Percentiles rank a stretch among this genome's conserved stretches.
Conservation (phyloP, 129 eudicot species). For the carrot (Daucus carota) region DNA sequence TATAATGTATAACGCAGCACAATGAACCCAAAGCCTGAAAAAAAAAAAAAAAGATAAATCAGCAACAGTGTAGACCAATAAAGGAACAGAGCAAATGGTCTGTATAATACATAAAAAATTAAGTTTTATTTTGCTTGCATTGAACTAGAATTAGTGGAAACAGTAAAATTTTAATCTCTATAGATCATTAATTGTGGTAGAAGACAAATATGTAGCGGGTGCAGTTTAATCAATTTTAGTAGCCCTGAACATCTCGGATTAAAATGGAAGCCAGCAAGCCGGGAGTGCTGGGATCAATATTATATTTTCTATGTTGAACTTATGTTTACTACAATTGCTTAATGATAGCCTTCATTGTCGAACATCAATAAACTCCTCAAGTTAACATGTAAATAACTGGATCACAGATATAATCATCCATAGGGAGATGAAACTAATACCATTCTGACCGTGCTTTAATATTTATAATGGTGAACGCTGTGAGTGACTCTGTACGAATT, state of each 20-base stretch:
- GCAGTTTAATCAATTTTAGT: not conserved
- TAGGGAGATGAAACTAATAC: slow-evolving; percentile 28
- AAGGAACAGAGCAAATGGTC: not conserved
- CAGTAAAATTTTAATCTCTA: not conserved
- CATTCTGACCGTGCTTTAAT: slow-evolving; percentile 65
- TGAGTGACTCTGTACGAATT: slow-evolving; percentile 46
- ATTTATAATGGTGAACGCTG: slow-evolving; percentile 63
- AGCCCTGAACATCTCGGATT: not conserved
- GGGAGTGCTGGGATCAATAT: not conserved
- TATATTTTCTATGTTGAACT: not conserved
- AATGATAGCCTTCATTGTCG: not conserved
- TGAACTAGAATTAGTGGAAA: not conserved
- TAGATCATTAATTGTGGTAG: not conserved
- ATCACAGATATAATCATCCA: not conserved
- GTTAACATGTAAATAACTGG: not conserved
- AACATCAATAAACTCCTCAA: not conserved
- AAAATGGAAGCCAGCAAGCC: not conserved
- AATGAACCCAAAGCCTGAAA: slow-evolving; percentile 89
- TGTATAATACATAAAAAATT: not conserved
- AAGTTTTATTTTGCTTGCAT: not conserved
- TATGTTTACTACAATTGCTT: not conserved
- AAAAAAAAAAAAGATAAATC: not conserved
- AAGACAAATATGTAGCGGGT: not conserved
- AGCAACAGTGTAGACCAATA: not conserved
- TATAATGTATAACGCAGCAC: slow-evolving; percentile 62